These are phyloP conservation scores for Ceratocystis albifundus DNA, from an alignment of 2,329 filamentous ascomycete species.

Conservation along the genomic window DNA sequence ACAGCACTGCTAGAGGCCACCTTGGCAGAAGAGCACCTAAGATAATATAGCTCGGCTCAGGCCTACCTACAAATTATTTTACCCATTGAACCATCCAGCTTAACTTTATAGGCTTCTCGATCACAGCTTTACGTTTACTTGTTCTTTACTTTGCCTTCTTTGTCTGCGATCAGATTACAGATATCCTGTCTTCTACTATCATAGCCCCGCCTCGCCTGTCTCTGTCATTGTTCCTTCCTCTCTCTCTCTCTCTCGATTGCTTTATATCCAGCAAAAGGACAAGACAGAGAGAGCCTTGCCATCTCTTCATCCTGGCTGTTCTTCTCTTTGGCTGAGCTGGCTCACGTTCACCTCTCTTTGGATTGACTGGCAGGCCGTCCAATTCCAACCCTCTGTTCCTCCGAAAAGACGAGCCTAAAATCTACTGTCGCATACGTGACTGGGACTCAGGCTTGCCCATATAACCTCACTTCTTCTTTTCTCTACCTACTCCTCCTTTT, in stretches of 20 bases:
- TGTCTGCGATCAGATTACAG: background rate
- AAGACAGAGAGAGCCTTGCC: background rate
- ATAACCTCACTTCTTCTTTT: background rate
- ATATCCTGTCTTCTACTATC: background rate
- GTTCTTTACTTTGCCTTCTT: conserved; percentile 7
- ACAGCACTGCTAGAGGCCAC: conserved; percentile 19
- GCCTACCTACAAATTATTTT: background rate
- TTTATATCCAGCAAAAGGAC: background rate
- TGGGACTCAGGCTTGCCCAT: background rate
- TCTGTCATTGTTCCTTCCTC: background rate
- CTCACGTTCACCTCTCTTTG: conserved; percentile 1
- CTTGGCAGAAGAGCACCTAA: conserved; percentile 17
- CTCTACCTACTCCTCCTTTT: conserved; percentile 31
- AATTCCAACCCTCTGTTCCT: conserved; percentile 7
- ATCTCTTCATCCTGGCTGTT: background rate
- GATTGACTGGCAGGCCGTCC: conserved; percentile 9
- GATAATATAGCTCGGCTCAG: conserved; percentile 6
- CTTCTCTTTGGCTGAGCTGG: conserved; percentile 6
- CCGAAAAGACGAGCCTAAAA: conserved; percentile 12
- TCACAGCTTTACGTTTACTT: background rate
- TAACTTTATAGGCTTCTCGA: background rate
- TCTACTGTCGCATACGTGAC: conserved; percentile 13
- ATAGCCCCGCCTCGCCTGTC: background rate
- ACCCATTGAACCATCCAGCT: background rate
- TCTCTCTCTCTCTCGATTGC: background rate